A percentile compares a stretch with the other conserved stretches of the same genome.
These are phyloP conservation scores for Bonia amplexicaulis DNA, from an alignment of 176 grass and related monocot genomes.

Conservation along the genomic window DNA sequence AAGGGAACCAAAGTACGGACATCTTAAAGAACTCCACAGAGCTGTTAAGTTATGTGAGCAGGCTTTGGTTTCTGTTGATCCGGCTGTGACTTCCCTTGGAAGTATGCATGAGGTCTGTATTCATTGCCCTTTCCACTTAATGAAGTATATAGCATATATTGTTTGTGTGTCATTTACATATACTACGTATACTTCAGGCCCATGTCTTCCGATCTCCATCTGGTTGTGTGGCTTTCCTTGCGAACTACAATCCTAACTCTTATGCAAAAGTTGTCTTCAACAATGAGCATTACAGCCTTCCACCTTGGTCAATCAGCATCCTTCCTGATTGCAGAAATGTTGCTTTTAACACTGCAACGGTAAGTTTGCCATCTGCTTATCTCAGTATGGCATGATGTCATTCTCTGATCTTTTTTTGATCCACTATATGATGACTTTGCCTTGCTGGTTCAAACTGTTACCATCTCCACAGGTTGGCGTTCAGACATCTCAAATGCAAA, in stretches of 20 bases:
- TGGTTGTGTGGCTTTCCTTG: conserved; percentile 83
- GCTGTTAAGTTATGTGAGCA: conserved; percentile 91
- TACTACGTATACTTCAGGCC: conserved; percentile 48
- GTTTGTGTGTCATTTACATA: conserved; percentile 16
- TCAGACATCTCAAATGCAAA: conserved; percentile 99
- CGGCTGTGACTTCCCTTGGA: conserved; percentile 82
- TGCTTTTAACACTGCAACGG: conserved; percentile 92
- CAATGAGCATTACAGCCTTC: conserved; percentile 82
- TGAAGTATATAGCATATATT: conserved; percentile 4
- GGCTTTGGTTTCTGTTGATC: conserved; percentile 84
- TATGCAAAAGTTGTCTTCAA: conserved; percentile 73
- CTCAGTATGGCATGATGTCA: not conserved
- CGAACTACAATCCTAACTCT: conserved; percentile 88
- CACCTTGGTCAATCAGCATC: conserved; percentile 99
- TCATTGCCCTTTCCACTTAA: not conserved
- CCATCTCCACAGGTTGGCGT: conserved; percentile 63
- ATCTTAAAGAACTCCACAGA: conserved; percentile 90
- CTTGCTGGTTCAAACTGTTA: conserved; percentile 22
- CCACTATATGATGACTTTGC: not conserved
- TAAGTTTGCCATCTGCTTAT: conserved; percentile 41
- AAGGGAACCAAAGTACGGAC: conserved; percentile 94
- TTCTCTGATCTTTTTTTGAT: not conserved
- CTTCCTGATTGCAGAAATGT: conserved; percentile 96
- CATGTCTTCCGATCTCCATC: conserved; percentile 74
- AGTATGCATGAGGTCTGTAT: conserved; percentile 71